Percentiles rank a stretch among this genome's conserved stretches.
Conservation (phyloP, 2,329 filamentous ascomycete genomes). For the Cytospora schulzeri region DNA sequence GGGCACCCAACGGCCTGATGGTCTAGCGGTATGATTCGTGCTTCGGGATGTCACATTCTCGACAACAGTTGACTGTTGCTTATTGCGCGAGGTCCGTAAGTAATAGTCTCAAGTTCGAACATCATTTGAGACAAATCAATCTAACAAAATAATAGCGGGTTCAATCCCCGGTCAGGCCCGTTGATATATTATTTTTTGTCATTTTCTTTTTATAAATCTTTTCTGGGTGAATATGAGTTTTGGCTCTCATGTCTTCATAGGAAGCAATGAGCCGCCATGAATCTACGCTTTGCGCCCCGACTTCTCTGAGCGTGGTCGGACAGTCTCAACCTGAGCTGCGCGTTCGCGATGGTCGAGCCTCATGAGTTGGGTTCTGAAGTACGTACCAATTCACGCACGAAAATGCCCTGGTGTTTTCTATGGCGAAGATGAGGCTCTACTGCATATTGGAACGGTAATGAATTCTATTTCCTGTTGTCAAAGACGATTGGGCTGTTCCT, state of each 20-base stretch:
- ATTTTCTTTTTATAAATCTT: background rate
- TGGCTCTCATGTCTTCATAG: background rate
- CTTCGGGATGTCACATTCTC: slow-evolving; percentile 12
- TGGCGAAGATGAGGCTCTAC: too few relatives aligned
- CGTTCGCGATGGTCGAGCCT: too few relatives aligned
- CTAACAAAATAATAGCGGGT: background rate
- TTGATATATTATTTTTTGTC: background rate
- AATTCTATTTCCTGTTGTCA: too few relatives aligned
- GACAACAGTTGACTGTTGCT: background rate
- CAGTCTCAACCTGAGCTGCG: too few relatives aligned
- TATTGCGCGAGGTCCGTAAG: background rate
- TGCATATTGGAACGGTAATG: too few relatives aligned
- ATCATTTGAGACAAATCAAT: background rate
- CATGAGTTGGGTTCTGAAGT: too few relatives aligned
- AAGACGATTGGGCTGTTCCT: too few relatives aligned
- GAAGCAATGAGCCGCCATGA: too few relatives aligned
- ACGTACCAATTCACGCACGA: too few relatives aligned
- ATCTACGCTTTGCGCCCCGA: too few relatives aligned
- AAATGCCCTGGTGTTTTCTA: too few relatives aligned
- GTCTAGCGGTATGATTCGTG: slow-evolving; percentile 26
- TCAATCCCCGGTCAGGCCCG: slow-evolving; percentile 20
- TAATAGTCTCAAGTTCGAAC: background rate
- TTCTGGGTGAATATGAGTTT: background rate
- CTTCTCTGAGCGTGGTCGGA: too few relatives aligned
- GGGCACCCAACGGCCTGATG: slow-evolving; percentile 11